Base-by-base conservation (phyloP, 805 yeast species). In the Pichia cabralensis region DNA sequence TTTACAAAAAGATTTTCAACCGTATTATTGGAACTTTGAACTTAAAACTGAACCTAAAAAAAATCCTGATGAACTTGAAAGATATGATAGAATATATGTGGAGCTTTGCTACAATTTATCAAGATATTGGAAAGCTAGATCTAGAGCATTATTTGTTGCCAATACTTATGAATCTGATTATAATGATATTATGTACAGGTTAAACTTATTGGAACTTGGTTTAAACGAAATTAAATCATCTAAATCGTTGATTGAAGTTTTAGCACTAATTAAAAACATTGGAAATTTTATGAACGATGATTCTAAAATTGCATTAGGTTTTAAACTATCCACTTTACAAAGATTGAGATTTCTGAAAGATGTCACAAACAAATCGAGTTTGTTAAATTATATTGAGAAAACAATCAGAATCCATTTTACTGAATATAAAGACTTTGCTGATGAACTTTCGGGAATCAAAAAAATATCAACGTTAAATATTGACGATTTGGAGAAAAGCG, bases 281-380 rank as follows among this genome's bases (percentile, higher is more conserved):
- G 94, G 92, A 41, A 81, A 81, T 47, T 80, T 71, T 46, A 81
- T 81, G 92, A 81, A 81, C 51, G 85, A 78, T 47, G 56, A 65
- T 6, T 64, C 78, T 4, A 80, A 76, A 47, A 69, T 70, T 42
- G 86, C 83, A 0, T 64, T 64, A 22, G 94, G 94, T 15, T 80
- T 81, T 55, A 77, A 71, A 46, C 60, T 81, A 38, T 68, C 76
- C 28, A 77, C 89, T 0, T 62, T 81, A 39, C 82, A 71, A 45
- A 65, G 85, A 50, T 62, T 81, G 41, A 71, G 75, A 23, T 80
- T 80, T 52, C 71, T 81, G 62, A 81, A 81, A 59, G 80, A 77
- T 50, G 73, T 67, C 31, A 74, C 74, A 42, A 80, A 77, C 48
- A 72, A 76, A 43, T 68, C 74, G 62, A 77, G 88, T 1, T 73